These are phyloP conservation scores for Zasmidium cellare DNA, from an alignment of 2,329 filamentous ascomycete genomes.

Conservation along the genomic window DNA sequence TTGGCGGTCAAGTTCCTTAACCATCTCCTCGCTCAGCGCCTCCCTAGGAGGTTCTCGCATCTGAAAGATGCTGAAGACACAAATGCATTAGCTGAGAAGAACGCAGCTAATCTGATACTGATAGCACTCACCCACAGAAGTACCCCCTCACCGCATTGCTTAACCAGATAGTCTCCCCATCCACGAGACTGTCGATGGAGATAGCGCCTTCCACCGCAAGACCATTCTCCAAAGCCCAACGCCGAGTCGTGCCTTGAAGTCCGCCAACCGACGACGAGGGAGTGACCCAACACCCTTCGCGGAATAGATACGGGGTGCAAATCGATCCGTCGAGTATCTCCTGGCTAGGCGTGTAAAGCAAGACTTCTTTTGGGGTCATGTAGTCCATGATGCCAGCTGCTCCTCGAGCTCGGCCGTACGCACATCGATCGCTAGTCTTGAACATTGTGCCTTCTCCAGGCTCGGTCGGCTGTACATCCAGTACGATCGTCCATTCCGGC, in stretches of 20 bases:
- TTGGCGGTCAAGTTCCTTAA: background rate
- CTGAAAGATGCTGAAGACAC: background rate
- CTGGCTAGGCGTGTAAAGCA: conserved; percentile 66
- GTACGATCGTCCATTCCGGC: conserved; percentile 42
- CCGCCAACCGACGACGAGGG: conserved; percentile 70
- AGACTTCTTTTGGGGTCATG: conserved; percentile 62
- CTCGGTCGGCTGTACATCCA: conserved; percentile 55
- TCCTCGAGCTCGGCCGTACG: conserved; percentile 70
- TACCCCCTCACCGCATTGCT: conserved; percentile 89
- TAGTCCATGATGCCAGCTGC: conserved; percentile 56
- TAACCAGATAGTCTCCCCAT: conserved; percentile 81
- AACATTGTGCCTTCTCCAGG: conserved; percentile 71
- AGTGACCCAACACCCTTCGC: conserved; percentile 73
- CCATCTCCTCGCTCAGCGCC: background rate
- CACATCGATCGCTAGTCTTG: conserved; percentile 75
- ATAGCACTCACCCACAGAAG: conserved; percentile 23
- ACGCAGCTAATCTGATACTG: background rate
- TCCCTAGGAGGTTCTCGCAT: background rate
- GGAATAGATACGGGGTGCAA: conserved; percentile 80
- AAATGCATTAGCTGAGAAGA: background rate
- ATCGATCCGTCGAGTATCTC: conserved; percentile 80
- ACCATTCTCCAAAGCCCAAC: conserved; percentile 73
- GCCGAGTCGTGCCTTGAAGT: conserved; percentile 76
- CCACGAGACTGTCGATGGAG: conserved; percentile 57
- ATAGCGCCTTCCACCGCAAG: conserved; percentile 68